Conservation (phyloP, 805 yeast genomes). For the Suhomyces prunicola region DNA sequence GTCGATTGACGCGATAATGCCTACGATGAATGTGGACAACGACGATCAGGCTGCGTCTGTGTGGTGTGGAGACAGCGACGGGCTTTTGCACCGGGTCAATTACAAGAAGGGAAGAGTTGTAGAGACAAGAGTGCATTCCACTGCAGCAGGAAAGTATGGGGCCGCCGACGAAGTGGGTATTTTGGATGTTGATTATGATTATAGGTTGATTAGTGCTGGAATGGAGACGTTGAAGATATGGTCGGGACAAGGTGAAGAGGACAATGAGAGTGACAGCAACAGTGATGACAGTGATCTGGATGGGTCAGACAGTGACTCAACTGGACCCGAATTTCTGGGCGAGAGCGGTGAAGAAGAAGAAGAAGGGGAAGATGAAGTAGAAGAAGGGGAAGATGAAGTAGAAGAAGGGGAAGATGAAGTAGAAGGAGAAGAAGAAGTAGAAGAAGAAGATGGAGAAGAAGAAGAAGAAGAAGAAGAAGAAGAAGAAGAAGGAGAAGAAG, state of each 20-base stretch:
- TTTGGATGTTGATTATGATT: constrained; percentile 77
- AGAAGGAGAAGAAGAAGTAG: constrained; percentile 9
- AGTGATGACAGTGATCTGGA: constrained; percentile 3
- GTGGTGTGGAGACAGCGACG: constrained; percentile 82
- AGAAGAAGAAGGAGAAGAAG: constrained; percentile 12
- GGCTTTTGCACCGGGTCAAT: constrained; percentile 65
- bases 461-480: constrained; percentile 12
- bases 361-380: constrained; percentile 13
- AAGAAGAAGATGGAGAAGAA: constrained; percentile 13
- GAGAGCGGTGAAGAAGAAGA: constrained; percentile 11
- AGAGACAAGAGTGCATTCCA: constrained; percentile 65
- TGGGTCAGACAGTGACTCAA: constrained; percentile 7
- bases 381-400: constrained; percentile 7
- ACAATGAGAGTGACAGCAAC: constrained; percentile 12
- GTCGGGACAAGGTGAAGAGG: constrained; percentile 40
- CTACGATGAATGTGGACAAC: constrained; percentile 53
- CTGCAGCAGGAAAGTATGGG: constrained; percentile 30
- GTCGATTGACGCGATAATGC: constrained; percentile 67
- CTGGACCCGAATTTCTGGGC: constrained; percentile 7
- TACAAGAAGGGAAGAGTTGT: constrained; percentile 59
- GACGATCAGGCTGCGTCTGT: constrained; percentile 46
- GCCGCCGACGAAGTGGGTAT: constrained; percentile 68
- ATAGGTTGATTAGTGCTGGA: constrained; percentile 77
- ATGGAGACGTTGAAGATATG: constrained; percentile 81
- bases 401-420: constrained; percentile 10